Evolutionary conservation across 148 eudicot species (phyloP).

Genomic region (Rhododendron vialii): DNA sequence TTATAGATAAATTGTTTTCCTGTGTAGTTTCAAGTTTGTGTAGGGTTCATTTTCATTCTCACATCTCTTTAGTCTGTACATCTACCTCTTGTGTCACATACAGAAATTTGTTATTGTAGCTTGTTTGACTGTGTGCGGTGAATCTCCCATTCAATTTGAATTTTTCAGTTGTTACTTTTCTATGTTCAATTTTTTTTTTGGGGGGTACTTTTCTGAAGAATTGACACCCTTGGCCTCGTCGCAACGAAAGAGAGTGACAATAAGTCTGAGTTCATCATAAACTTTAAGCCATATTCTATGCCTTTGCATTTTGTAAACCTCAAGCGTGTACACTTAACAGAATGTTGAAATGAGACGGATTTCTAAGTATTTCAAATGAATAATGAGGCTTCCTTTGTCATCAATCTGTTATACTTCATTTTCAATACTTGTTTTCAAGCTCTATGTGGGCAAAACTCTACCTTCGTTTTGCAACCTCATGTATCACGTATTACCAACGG

Average conservation of each 20-base stretch:
- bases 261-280: not conserved
- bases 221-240: constrained; percentile 30
- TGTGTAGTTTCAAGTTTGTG: not conserved
- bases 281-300: not conserved
- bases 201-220: constrained; percentile 18
- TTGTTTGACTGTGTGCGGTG: not conserved
- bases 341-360: not conserved
- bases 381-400: not conserved
- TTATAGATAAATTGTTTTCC: not conserved
- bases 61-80: not conserved
- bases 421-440: not conserved
- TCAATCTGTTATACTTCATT: not conserved
- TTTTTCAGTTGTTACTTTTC: not conserved
- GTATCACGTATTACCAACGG: not conserved
- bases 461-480: constrained; percentile 1
- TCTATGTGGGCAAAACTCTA: not conserved
- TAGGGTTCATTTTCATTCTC: not conserved
- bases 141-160: constrained; percentile 7
- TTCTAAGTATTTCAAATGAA: not conserved
- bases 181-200: not conserved
- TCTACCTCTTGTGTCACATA: not conserved
- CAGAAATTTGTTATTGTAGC: not conserved
- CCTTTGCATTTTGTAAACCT: constrained; percentile 8
- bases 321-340: constrained; percentile 7
- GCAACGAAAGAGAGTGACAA: constrained; percentile 21